Conservation (phyloP, 768 basidiomycete genomes). For the Agaricus bisporus region DNA sequence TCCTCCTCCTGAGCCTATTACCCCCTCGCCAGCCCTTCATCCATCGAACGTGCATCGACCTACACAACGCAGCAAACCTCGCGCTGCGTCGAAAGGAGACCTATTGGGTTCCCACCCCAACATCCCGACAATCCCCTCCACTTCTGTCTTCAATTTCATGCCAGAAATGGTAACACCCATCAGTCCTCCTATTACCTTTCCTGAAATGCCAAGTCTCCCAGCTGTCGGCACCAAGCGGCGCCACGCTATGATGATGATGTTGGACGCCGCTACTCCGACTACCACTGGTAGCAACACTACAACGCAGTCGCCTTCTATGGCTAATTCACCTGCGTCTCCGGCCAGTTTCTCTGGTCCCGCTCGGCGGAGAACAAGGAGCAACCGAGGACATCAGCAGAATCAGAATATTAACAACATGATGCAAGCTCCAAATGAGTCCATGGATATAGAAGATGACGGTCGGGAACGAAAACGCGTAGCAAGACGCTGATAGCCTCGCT, state of each 20-base stretch:
- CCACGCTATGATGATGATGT: slow-evolving; percentile 75
- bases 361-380: slow-evolving; percentile 53
- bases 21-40: slow-evolving; percentile 27
- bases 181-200: slow-evolving; percentile 22
- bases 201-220: slow-evolving; percentile 35
- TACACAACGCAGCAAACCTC: slow-evolving; percentile 17
- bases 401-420: slow-evolving; percentile 32
- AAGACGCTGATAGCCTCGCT: slow-evolving; percentile 38
- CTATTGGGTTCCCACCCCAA: slow-evolving; percentile 15
- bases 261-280: slow-evolving; percentile 44
- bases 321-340: slow-evolving; percentile 15
- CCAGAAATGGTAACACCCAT: slow-evolving; percentile 15
- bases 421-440: slow-evolving; percentile 38
- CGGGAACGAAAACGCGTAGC: slow-evolving; percentile 72
- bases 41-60: slow-evolving; percentile 17
- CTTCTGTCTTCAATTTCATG: slow-evolving; percentile 18
- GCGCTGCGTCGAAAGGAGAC: slow-evolving; percentile 12
- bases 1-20: slow-evolving; percentile 23
- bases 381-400: slow-evolving; percentile 30
- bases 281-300: slow-evolving; percentile 32
- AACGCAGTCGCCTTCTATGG: slow-evolving; percentile 20
- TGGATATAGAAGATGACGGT: slow-evolving; percentile 74
- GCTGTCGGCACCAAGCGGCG: slow-evolving; percentile 65
- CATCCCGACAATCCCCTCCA: slow-evolving; percentile 15
- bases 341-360: slow-evolving; percentile 15